Evolutionary conservation across 192 early-diverging fungal species (phyloP), one percentile per base, ranked within the genome.

Genomic region (Lobosporangium transversale): DNA sequence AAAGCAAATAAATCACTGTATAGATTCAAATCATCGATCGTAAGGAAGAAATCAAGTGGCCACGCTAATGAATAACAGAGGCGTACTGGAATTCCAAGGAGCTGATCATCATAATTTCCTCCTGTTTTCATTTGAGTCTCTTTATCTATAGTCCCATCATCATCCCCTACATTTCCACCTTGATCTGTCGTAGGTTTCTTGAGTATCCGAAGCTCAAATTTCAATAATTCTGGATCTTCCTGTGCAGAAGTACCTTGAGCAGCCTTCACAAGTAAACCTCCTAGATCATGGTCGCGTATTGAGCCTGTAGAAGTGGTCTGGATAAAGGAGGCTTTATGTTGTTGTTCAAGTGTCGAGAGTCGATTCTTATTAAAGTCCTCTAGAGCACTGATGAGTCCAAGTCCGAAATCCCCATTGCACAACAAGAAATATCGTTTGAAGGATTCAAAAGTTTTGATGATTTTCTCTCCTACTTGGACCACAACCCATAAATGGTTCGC

Each of bases 11-110:
- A 54, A 27, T 79, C 56, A 21, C 85, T 85, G 56, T 92, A 93
- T 20, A 83, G 86, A 0, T 58, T 45, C 50, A 93, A 60, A 70
- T 93, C 89, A 30, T 76, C 79, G 17, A 53, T 35, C 4, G 86
- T 87, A 20, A 93, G 66, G 53, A 93, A 85, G 10, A 91, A 79
- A 80, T 90, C 87, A 26, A 93, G 63, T 3, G 92, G 92, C 92
- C 92, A 93, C 20, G 68, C 33, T 17, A 91, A 60, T 24, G 78
- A 59, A 58, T 90, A 93, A 20, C 79, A 76, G 2, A 93, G 61
- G 17, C 78, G 58, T 12, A 89, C 59, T 9, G 84, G 84, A 30
- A 80, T 79, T 0, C 85, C 87, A 32, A 91, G 52, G 9, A 89
- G 42, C 4, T 88, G 64, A 42, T 85, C 84, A 42, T 83, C 68